Conservation (phyloP, 2,329 filamentous ascomycete species). For the Apiospora sp. region DNA sequence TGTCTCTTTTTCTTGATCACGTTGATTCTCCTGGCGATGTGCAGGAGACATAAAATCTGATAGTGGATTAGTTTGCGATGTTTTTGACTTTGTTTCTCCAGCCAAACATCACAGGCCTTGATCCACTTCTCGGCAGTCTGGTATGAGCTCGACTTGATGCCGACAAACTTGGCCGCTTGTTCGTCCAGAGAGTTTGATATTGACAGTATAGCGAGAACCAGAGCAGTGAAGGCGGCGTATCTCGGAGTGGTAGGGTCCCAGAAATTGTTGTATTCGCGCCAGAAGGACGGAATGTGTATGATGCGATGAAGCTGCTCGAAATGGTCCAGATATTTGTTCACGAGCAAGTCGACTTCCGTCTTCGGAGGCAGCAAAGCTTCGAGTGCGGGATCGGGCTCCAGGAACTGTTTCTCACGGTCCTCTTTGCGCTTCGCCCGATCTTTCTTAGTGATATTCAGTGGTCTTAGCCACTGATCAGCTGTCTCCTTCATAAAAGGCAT, state of each 20-base stretch:
- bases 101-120: conserved; percentile 62
- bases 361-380: conserved; percentile 58
- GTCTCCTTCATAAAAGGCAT: conserved; percentile 70
- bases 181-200: conserved; percentile 66
- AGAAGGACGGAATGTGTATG: conserved; percentile 67
- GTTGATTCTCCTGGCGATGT: conserved; percentile 68
- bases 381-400: conserved; percentile 56
- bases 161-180: conserved; percentile 62
- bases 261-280: conserved; percentile 61
- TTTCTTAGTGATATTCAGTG: conserved; percentile 64
- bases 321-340: conserved; percentile 60
- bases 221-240: conserved; percentile 62
- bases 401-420: conserved; percentile 59
- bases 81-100: conserved; percentile 65
- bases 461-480: conserved; percentile 67
- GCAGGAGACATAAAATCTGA: conserved; percentile 66
- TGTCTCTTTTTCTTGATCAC: conserved; percentile 71
- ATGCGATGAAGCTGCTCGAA: conserved; percentile 65
- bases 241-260: conserved; percentile 57
- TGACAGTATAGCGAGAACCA: conserved; percentile 67
- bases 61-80: conserved; percentile 68
- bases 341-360: conserved; percentile 57
- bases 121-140: conserved; percentile 65
- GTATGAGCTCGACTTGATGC: conserved; percentile 65
- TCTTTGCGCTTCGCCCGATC: conserved; percentile 62